phyloP scores from a whole-genome alignment of 1,139 yeast species.

The Groenewaldozyma auringiensis region DNA sequence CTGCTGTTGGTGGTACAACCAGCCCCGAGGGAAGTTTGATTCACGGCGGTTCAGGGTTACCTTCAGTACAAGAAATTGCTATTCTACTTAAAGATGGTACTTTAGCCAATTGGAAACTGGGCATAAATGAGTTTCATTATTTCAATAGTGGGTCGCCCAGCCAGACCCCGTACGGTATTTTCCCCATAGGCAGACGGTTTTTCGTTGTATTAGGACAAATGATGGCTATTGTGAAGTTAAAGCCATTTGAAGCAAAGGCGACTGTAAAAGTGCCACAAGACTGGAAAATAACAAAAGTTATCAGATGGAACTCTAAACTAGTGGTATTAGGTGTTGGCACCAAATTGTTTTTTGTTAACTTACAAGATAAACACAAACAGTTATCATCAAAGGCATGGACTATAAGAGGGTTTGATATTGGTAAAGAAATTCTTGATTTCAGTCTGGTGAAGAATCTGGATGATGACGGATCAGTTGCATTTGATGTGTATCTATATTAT shows the following conservation, averaged over 20 bases:
- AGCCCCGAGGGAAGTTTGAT: background rate
- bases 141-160: background rate
- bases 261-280: background rate
- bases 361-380: conserved; percentile 1
- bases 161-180: background rate
- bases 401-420: conserved; percentile 11
- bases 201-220: background rate
- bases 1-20: too few species aligned
- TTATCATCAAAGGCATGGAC: conserved; percentile 5
- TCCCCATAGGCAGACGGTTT: background rate
- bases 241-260: background rate
- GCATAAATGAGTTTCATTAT: background rate
- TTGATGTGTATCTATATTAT: conserved; percentile 20
- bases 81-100: background rate
- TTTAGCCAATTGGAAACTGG: background rate
- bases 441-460: conserved; percentile 17
- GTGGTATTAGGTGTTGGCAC: background rate
- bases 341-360: background rate
- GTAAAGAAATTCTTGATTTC: conserved; percentile 13
- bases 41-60: background rate
- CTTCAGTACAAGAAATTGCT: background rate
- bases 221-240: background rate
- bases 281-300: background rate
- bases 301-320: background rate
- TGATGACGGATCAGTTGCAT: conserved; percentile 10